Evolutionary conservation across 306 rosid genomes (phyloP), one percentile per base, ranked within the genome.

Genomic region (Hippophae rhamnoides): DNA sequence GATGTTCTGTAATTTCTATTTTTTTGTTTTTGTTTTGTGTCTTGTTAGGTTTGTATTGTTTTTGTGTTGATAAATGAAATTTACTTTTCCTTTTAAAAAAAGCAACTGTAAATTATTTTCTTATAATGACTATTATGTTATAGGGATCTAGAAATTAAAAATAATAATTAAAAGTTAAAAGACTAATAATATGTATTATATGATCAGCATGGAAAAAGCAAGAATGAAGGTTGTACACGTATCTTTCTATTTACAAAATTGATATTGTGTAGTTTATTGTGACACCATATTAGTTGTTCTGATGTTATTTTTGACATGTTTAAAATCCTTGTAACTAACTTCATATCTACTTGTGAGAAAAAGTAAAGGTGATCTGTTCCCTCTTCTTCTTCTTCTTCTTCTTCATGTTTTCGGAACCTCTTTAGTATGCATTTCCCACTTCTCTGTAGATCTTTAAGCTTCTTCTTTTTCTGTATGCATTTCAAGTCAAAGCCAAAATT

Each of bases 261-360:
- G 47, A 93, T 84, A 62, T 74, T 82, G 64, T 68, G 74, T 54
- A 93, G 68, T 77, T 88, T 93, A 57, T 73, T 80, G 47, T 77
- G 85, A 71, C 99, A 93, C 99, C 99, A 93, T 52, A 81, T 70
- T 14, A 93, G 83, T 68, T 93, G 95, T 50, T 93, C 99, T 0
- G 86, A 78, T 47, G 97, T 84, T 52, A 93, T 58, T 54, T 81
- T 80, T 9, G 94, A 78, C 97, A 93, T 93, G 76, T 77, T 84
- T 47, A 93, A 67, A 53, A 86, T 94, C 72, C 99, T 86, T 44
- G 86, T 74, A 12, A 84, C 90, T 68, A 93, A 76, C 75, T 79
- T 93, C 86, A 88, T 77, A 57, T 93, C 99, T 43, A 93, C 97
- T 74, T 88, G 95, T 48, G 85, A 78, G 73, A 31, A 31, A 31